These are phyloP conservation scores for Coniochaeta sp. DNA, from an alignment of 2,329 filamentous ascomycete species.

Conservation along the genomic window DNA sequence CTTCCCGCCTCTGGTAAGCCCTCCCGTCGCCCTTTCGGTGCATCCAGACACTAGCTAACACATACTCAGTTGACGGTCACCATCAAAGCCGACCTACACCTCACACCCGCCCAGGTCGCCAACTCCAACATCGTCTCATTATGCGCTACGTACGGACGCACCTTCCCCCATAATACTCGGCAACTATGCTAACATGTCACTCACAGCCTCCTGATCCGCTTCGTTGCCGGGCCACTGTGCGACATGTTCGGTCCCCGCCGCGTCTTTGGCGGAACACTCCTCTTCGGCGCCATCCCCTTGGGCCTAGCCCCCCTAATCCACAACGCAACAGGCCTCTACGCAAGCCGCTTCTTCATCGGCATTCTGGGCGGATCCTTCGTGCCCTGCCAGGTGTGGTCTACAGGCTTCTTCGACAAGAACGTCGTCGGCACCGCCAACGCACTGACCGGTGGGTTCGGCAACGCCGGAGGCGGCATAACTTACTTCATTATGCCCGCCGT, in stretches of 20 bases:
- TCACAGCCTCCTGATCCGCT: slow-evolving; percentile 63
- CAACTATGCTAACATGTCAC: neutral
- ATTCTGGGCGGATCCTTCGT: slow-evolving; percentile 75
- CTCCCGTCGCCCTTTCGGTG: neutral
- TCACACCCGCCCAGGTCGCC: slow-evolving; percentile 64
- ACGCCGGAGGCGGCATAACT: slow-evolving; percentile 82
- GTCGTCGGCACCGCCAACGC: slow-evolving; percentile 85
- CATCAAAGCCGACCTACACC: slow-evolving; percentile 70
- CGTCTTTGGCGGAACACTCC: slow-evolving; percentile 72
- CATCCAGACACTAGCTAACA: slow-evolving; percentile 1
- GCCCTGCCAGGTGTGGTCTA: slow-evolving; percentile 88
- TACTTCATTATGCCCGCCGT: slow-evolving; percentile 93
- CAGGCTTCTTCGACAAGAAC: slow-evolving; percentile 89
- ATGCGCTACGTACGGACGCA: slow-evolving; percentile 49
- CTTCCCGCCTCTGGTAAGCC: slow-evolving; percentile 71
- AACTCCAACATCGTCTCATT: slow-evolving; percentile 91
- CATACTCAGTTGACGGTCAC: slow-evolving; percentile 55
- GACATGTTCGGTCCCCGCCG: slow-evolving; percentile 75
- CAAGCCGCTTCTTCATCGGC: slow-evolving; percentile 72
- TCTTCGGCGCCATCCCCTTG: slow-evolving; percentile 72
- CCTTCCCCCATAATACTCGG: neutral
- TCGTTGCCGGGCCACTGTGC: slow-evolving; percentile 75
- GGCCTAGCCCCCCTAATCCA: slow-evolving; percentile 74
- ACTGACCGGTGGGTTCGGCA: slow-evolving; percentile 77
- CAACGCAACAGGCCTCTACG: slow-evolving; percentile 59